Evolutionary conservation across 768 basidiomycete genomes (phyloP), one percentile per base, ranked within the genome.

Genomic region (Tricholoma furcatifolium): DNA sequence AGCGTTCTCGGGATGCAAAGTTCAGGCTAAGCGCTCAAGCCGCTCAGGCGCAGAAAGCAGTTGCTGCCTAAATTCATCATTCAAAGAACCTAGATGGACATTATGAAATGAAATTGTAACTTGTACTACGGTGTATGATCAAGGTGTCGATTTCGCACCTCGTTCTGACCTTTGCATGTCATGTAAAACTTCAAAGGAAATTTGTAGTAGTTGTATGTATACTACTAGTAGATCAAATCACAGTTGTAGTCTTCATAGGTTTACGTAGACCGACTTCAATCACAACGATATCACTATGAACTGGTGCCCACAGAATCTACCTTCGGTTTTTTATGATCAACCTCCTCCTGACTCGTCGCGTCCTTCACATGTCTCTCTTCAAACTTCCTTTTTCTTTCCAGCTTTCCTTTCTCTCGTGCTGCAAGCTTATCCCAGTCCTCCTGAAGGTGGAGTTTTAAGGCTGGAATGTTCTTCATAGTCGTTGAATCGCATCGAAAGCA

Each of bases 401-500:
- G 64, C 51, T 64, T 76, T 34, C 67, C 68, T 56, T 75, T 78
- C 60, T 73, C 75, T 45, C 67, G 69, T 42, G 65, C 68, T 17
- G 66, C 71, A 48, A 78, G 68, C 44, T 73, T 70, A 34, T 85
- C 78, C 78, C 84, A 91, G 63, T 93, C 90, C 59, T 81, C 77
- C 63, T 86, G 80, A 7, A 95, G 73, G 65, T 96, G 93, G 9
- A 65, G 66, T 62, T 91, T 93, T 45, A 96, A 70, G 32, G 73
- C 68, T 0, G 91, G 90, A 53, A 95, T 87, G 54, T 85, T 91
- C 60, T 81, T 85, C 67, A 84, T 72, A 52, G 70, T 67, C n/a
- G n/a, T n/a, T 36, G 75, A 66, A 20, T 78, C 72, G 67, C 93
- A 96, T 49, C 70, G 78, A 73, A 83, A 92, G 65, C 93, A 96